Percentiles rank a stretch among this genome's conserved stretches.
These are phyloP conservation scores for Flammula alnicola DNA, from an alignment of 1,284 basidiomycete genomes.

Conservation along the genomic window DNA sequence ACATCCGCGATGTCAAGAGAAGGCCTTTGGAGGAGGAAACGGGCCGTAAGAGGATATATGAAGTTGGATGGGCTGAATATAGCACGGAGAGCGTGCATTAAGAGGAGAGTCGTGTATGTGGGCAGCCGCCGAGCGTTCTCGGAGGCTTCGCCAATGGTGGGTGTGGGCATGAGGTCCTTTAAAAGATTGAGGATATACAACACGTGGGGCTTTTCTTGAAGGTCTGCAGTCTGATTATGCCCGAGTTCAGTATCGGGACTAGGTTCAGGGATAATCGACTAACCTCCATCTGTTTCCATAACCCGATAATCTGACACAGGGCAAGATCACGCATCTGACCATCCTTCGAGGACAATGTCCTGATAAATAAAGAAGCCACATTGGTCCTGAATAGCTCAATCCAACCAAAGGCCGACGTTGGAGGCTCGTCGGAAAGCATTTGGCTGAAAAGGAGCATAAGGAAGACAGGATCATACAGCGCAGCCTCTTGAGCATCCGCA, in stretches of 20 bases:
- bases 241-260: slow-evolving; percentile 15
- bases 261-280: slow-evolving; percentile 17
- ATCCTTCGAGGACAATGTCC: slow-evolving; percentile 75
- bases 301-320: slow-evolving; percentile 52
- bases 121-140: slow-evolving; percentile 59
- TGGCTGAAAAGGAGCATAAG: slow-evolving; percentile 71
- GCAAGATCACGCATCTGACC: slow-evolving; percentile 61
- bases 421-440: slow-evolving; percentile 60
- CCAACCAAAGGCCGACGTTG: slow-evolving; percentile 75
- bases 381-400: slow-evolving; percentile 87
- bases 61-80: slow-evolving; percentile 82
- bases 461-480: slow-evolving; percentile 85
- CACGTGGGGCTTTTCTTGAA: slow-evolving; percentile 85
- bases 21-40: slow-evolving; percentile 86
- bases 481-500: slow-evolving; percentile 35
- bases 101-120: slow-evolving; percentile 79
- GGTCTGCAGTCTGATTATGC: slow-evolving; percentile 57
- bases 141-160: slow-evolving; percentile 35
- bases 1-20: slow-evolving; percentile 77
- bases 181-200: slow-evolving; percentile 77
- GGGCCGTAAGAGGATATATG: slow-evolving; percentile 79
- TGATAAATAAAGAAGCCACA: slow-evolving; percentile 74
- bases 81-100: slow-evolving; percentile 78
- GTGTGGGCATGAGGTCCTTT: slow-evolving; percentile 57
- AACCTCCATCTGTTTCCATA: slow-evolving; percentile 65